phyloP scores from a whole-genome alignment of 164 flowering plant genomes.

The Cinnamomum micranthum region DNA sequence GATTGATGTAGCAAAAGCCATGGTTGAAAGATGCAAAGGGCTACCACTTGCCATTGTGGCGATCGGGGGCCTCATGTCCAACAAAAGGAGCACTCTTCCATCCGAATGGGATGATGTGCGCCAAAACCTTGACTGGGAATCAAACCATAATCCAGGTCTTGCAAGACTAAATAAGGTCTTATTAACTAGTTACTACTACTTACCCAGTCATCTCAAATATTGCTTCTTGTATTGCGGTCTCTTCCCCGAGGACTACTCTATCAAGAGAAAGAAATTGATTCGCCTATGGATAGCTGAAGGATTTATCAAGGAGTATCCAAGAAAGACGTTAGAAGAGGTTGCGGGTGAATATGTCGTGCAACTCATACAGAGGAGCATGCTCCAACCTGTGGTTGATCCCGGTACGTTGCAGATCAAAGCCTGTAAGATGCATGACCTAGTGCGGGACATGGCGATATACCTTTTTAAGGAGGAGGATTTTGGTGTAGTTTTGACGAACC shows the following conservation, averaged over 20 bases:
- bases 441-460: constrained; percentile 1
- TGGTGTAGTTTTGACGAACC: neutral
- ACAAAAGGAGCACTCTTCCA: neutral
- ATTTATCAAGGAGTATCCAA: constrained; percentile 25
- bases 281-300: constrained; percentile 58
- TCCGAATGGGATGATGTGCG: constrained; percentile 2
- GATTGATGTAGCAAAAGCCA: neutral
- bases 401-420: neutral
- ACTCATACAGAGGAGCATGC: constrained; percentile 39
- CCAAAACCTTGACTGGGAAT: constrained; percentile 9
- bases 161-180: neutral
- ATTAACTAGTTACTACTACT: constrained; percentile 19
- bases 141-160: constrained; percentile 3
- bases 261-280: constrained; percentile 31
- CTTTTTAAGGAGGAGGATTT: neutral
- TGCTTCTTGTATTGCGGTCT: constrained; percentile 43
- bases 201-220: constrained; percentile 36
- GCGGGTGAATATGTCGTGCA: constrained; percentile 41
- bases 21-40: constrained; percentile 10
- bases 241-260: constrained; percentile 36
- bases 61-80: constrained; percentile 14
- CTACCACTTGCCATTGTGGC: constrained; percentile 13
- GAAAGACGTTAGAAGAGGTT: constrained; percentile 38
- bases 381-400: constrained; percentile 13
- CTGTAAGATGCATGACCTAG: neutral